A percentile compares a stretch with the other conserved stretches of the same genome.
Conservation (phyloP, 805 yeast genomes). For the Suhomyces faveliae region DNA sequence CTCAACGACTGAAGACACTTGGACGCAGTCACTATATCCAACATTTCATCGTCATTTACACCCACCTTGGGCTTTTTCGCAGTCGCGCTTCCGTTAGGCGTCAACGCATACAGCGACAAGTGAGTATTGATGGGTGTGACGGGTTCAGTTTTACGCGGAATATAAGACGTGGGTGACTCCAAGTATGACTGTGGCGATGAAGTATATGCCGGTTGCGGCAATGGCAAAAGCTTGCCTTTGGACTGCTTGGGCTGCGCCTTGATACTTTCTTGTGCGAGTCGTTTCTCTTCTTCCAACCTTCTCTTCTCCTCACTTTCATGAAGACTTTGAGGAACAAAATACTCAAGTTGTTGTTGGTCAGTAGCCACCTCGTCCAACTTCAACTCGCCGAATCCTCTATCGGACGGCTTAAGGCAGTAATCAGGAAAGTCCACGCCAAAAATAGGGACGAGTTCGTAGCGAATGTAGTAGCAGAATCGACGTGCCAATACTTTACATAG, state of each 20-base stretch:
- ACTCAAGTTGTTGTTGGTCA: slow-evolving; percentile 10
- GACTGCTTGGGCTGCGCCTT: neutral
- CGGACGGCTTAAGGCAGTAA: slow-evolving; percentile 57
- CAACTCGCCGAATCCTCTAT: slow-evolving; percentile 65
- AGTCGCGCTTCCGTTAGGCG: neutral
- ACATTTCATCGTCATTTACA: slow-evolving; percentile 16
- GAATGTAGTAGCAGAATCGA: slow-evolving; percentile 72
- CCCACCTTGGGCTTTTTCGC: neutral
- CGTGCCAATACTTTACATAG: slow-evolving; percentile 67
- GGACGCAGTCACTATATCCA: slow-evolving; percentile 37
- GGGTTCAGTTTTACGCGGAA: slow-evolving; percentile 2
- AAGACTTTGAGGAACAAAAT: slow-evolving; percentile 3
- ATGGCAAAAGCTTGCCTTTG: slow-evolving; percentile 1
- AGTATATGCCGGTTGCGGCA: slow-evolving; percentile 4
- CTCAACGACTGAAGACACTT: slow-evolving; percentile 33
- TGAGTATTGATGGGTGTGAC: slow-evolving; percentile 4
- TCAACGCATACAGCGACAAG: neutral
- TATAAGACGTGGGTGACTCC: neutral
- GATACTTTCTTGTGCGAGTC: neutral
- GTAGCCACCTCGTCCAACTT: slow-evolving; percentile 34
- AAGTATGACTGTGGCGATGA: neutral
- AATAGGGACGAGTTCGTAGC: slow-evolving; percentile 73
- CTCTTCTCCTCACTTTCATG: neutral
- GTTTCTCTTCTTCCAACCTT: neutral
- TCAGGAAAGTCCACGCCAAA: slow-evolving; percentile 72